A percentile compares a stretch with the other conserved stretches of the same genome.
Conservation (phyloP, 169 alveolate genomes). For the Toxoplasma gondii region DNA sequence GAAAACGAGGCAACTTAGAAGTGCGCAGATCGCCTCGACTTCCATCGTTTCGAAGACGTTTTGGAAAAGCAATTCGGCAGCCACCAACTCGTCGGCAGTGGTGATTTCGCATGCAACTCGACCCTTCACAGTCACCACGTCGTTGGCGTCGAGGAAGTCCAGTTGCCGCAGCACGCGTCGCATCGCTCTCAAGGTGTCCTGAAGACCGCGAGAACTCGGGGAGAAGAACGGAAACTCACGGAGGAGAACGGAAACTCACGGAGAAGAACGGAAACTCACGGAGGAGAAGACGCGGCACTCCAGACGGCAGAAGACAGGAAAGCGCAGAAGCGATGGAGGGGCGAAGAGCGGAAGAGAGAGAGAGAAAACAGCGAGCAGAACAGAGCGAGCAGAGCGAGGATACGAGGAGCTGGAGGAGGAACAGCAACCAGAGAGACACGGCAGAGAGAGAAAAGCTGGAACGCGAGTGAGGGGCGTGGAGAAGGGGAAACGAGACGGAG, state of each 20-base stretch:
- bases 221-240: neutral
- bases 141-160: slow-evolving; percentile 90
- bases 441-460: no score
- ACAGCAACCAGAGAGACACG: no score
- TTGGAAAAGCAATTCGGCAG: slow-evolving; percentile 91
- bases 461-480: no score
- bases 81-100: slow-evolving; percentile 97
- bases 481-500: no score
- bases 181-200: slow-evolving; percentile 93
- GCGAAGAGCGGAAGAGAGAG: no score
- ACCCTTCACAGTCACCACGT: slow-evolving; percentile 94
- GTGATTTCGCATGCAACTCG: slow-evolving; percentile 98
- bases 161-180: slow-evolving; percentile 92
- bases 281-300: no score
- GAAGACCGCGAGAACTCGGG: neutral
- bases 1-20: slow-evolving; percentile 93
- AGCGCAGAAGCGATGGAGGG: no score
- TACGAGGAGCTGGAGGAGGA: no score
- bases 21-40: slow-evolving; percentile 94
- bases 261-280: neutral
- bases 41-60: slow-evolving; percentile 80
- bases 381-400: no score
- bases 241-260: neutral
- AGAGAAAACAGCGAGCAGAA: no score
- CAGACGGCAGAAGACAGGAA: no score